Conservation (phyloP, 169 alveolate genomes). For the Plasmodium coatneyi region DNA sequence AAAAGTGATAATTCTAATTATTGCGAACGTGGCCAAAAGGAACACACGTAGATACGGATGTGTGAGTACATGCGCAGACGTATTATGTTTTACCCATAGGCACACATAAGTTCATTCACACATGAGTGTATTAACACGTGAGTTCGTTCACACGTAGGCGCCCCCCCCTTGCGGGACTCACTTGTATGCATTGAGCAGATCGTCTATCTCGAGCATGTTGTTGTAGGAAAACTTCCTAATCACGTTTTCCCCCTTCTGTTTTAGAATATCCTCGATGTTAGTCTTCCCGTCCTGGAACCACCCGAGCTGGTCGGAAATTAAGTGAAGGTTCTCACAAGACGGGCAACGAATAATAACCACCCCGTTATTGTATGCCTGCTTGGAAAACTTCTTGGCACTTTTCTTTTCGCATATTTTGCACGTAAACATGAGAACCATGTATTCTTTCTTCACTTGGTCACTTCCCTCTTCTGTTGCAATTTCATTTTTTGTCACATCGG, state of each 20-base stretch:
- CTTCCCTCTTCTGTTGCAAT: background rate
- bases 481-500: background rate
- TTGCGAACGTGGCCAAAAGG: background rate
- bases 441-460: slow-evolving; percentile 6
- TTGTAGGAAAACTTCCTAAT: slow-evolving; percentile 69
- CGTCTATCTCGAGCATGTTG: slow-evolving; percentile 53
- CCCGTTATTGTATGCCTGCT: slow-evolving; percentile 82
- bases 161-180: too few relatives aligned
- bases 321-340: slow-evolving; percentile 81
- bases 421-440: slow-evolving; percentile 76
- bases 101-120: background rate
- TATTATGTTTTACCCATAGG: background rate
- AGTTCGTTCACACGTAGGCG: background rate
- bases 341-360: slow-evolving; percentile 82
- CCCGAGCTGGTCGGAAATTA: slow-evolving; percentile 84
- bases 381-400: slow-evolving; percentile 82
- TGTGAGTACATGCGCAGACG: background rate
- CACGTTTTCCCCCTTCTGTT: slow-evolving; percentile 77
- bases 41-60: background rate
- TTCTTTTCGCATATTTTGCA: slow-evolving; percentile 80
- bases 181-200: slow-evolving; percentile 56
- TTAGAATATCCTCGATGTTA: slow-evolving; percentile 80
- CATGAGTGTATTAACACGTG: background rate
- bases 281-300: slow-evolving; percentile 84
- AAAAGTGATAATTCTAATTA: background rate